Base-by-base conservation (phyloP, 192 early-diverging fungal species). In the Coemansia sp. region DNA sequence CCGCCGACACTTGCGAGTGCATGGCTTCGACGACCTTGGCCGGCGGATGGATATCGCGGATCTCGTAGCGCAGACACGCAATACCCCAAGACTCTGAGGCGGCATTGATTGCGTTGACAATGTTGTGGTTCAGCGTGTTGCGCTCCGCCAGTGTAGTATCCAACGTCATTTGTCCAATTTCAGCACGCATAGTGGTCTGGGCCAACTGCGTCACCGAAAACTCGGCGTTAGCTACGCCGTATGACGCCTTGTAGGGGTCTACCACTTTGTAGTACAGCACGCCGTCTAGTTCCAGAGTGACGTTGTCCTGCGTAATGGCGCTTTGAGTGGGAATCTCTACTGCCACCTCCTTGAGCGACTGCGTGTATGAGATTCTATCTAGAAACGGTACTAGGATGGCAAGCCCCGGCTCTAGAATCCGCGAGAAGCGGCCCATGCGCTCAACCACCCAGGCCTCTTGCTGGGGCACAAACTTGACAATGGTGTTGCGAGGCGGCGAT, bases 141-240 rank as follows among this genome's bases (percentile, higher is more conserved):
- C 96, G 85, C 70, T 98, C 92, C 0, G 93, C 92, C 49, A 98
- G 76, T 13, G 95, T 98, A 9, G 88, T 84, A 68, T 98, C 95
- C 58, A 98, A 76, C 3, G 93, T 97, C 87, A 98, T 89, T 76
- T 95, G 93, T 32, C 95, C 95, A 63, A 98, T 98, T 65, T 98
- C 95, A 4, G 95, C 94, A 33, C 95, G 88, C 95, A 98, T 96
- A 0, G 95, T 95, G 5, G 95, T 98, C 70, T 98, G 95, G n/a
- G 95, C 95, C 53, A 98, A 81, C 71, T 98, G 95, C 5, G 91
- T 83, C 33, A 98, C 79, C 11, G 95, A 92, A 77, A 93, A 98
- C 66, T 95, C 92, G 22, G 90, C 87, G 68, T 98, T 84, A 52
- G 92, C 92, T 5, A 97, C 90, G 18, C 94, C 94, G 70, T 98